These are phyloP conservation scores for Candida berthetii DNA, from an alignment of 805 yeast species.

Conservation along the genomic window DNA sequence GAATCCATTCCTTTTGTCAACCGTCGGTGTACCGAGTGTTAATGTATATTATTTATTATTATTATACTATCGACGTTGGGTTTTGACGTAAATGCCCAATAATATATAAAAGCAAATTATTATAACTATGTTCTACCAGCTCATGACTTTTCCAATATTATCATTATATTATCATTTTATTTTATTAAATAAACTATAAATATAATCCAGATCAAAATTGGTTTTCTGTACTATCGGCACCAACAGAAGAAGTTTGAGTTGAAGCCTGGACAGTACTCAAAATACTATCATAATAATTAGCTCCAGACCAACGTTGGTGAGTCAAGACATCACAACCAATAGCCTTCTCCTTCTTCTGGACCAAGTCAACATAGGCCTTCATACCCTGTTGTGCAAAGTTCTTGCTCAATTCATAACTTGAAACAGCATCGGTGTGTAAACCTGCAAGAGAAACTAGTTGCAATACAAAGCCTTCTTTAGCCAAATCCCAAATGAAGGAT, in stretches of 20 bases:
- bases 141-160: too few relatives aligned
- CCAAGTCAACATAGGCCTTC: conserved; percentile 49
- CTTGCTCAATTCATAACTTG: conserved; percentile 44
- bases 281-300: conserved; percentile 43
- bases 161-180: too few relatives aligned
- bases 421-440: conserved; percentile 44
- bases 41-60: too few relatives aligned
- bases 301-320: conserved; percentile 61
- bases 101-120: too few relatives aligned
- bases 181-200: not conserved
- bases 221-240: conserved; percentile 37
- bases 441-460: conserved; percentile 61
- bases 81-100: too few relatives aligned
- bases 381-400: conserved; percentile 47
- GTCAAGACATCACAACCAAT: conserved; percentile 46
- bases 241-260: conserved; percentile 35
- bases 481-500: conserved; percentile 46
- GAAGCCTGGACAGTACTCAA: conserved; percentile 35
- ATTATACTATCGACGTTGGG: too few relatives aligned
- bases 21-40: too few relatives aligned
- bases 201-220: conserved; percentile 7
- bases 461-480: conserved; percentile 48
- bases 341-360: conserved; percentile 41
- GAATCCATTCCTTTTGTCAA: too few relatives aligned
- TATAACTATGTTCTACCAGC: too few relatives aligned